phyloP scores from a whole-genome alignment of 2,329 filamentous ascomycete genomes.

The Claviceps humidiphila region DNA sequence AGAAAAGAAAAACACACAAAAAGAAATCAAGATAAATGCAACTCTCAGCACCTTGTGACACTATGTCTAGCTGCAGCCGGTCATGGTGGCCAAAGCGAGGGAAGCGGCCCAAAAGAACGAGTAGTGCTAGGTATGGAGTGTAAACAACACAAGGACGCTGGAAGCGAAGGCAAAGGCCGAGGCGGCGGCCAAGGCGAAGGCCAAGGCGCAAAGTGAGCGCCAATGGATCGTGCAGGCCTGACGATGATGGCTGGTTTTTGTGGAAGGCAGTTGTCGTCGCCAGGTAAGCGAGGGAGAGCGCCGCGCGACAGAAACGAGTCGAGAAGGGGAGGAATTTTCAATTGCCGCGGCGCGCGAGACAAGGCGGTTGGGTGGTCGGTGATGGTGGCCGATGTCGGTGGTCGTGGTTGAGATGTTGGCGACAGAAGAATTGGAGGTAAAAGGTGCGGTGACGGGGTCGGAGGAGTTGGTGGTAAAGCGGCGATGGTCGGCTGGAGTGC shows the following conservation, averaged over 20 bases:
- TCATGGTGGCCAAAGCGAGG: constrained; percentile 1
- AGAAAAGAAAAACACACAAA: not conserved
- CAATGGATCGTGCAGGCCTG: not conserved
- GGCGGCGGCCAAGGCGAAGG: not conserved
- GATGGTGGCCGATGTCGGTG: not conserved
- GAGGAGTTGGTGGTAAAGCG: too few species aligned
- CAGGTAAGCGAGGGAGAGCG: not conserved
- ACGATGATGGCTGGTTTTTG: not conserved
- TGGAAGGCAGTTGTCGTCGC: not conserved
- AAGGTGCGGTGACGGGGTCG: not conserved
- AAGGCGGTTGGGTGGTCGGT: not conserved
- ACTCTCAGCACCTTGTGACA: not conserved
- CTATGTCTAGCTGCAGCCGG: not conserved
- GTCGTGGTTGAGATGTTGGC: not conserved
- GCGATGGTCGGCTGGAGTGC: too few species aligned
- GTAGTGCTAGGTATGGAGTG: not conserved
- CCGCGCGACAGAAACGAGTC: too few species aligned
- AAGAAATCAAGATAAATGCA: not conserved
- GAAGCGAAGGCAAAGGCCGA: not conserved
- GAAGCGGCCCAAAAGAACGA: not conserved
- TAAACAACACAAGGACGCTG: not conserved
- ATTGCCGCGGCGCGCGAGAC: not conserved
- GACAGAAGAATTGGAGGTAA: not conserved
- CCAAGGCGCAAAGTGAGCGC: not conserved
- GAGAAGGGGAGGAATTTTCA: not conserved